A percentile compares a stretch with the other conserved stretches of the same genome.
Evolutionary conservation across 176 grass and related monocot genomes (phyloP).

Genomic region (Echinochloa phyllopogon): DNA sequence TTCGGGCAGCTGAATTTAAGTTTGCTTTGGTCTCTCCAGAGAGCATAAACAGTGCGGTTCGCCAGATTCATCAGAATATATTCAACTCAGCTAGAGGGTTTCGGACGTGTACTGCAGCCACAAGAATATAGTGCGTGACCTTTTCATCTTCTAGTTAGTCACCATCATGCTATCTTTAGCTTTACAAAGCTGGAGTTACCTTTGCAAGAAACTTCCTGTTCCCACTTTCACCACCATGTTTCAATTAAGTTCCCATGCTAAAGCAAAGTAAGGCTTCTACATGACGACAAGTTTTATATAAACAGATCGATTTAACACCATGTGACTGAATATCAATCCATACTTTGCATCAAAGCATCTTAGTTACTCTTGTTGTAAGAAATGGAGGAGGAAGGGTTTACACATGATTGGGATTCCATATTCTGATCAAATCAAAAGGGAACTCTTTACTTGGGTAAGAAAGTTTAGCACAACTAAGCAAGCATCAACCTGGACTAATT

Average conservation of each 20-base stretch:
- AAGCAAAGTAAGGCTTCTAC: conserved; percentile 32
- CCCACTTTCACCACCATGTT: conserved; percentile 30
- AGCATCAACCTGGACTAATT: conserved; percentile 50
- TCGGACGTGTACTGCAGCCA: not conserved
- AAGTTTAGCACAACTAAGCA: conserved; percentile 39
- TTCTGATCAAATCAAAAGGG: conserved; percentile 29
- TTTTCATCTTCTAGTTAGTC: conserved; percentile 40
- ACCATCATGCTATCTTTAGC: conserved; percentile 32
- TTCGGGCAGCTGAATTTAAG: not conserved
- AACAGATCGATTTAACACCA: conserved; percentile 19
- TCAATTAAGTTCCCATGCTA: conserved; percentile 35
- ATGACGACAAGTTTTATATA: conserved; percentile 16
- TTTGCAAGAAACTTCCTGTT: conserved; percentile 43
- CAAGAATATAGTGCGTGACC: not conserved
- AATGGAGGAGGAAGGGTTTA: conserved; percentile 1
- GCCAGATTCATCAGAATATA: not conserved
- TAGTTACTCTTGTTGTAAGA: conserved; percentile 30
- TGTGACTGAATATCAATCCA: conserved; percentile 33
- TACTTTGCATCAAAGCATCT: conserved; percentile 50
- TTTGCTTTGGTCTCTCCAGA: conserved; percentile 18
- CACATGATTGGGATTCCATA: conserved; percentile 39
- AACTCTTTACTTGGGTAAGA: not conserved
- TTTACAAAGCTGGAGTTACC: conserved; percentile 43
- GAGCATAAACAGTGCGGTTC: not conserved
- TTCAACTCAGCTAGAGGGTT: not conserved